These are phyloP conservation scores for Coemansia sp. DNA, from an alignment of 192 early-diverging fungal species.

Conservation along the genomic window DNA sequence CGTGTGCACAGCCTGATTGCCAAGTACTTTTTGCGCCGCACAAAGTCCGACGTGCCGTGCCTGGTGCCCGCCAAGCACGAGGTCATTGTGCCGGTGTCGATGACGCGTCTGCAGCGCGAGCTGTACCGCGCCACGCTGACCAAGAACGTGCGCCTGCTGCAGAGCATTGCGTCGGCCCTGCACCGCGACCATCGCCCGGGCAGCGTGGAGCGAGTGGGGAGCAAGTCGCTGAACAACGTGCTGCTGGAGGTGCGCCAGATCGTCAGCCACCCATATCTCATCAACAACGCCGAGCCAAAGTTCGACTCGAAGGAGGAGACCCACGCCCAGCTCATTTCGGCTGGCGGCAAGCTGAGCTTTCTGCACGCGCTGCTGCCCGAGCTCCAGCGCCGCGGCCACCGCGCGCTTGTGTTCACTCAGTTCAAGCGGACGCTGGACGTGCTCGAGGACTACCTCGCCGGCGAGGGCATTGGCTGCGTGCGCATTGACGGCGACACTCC, in stretches of 20 bases:
- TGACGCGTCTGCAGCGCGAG: slow-evolving; percentile 81
- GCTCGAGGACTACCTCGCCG: slow-evolving; percentile 83
- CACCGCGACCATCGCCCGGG: slow-evolving; percentile 11
- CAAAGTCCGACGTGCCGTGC: slow-evolving; percentile 93
- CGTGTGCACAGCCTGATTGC: slow-evolving; percentile 73
- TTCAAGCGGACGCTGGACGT: slow-evolving; percentile 93
- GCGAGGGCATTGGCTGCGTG: slow-evolving; percentile 76
- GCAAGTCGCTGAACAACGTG: slow-evolving; percentile 78
- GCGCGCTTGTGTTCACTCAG: slow-evolving; percentile 96
- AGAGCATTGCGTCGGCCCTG: slow-evolving; percentile 31
- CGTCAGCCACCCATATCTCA: slow-evolving; percentile 90
- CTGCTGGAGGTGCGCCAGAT: slow-evolving; percentile 96
- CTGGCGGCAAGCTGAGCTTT: slow-evolving; percentile 94
- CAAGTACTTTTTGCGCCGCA: slow-evolving; percentile 84
- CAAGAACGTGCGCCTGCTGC: slow-evolving; percentile 80
- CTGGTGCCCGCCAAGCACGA: slow-evolving; percentile 93
- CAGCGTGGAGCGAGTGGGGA: background rate
- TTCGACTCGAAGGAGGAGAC: slow-evolving; percentile 66
- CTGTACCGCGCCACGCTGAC: slow-evolving; percentile 90
- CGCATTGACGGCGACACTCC: slow-evolving; percentile 89
- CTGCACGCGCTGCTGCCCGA: slow-evolving; percentile 89
- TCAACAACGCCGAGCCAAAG: slow-evolving; percentile 67
- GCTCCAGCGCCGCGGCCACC: slow-evolving; percentile 85
- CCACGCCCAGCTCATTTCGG: slow-evolving; percentile 78
- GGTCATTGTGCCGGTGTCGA: slow-evolving; percentile 89